Base-by-base conservation (phyloP, 345 rosid genomes). In the Lumnitzera littorea region DNA sequence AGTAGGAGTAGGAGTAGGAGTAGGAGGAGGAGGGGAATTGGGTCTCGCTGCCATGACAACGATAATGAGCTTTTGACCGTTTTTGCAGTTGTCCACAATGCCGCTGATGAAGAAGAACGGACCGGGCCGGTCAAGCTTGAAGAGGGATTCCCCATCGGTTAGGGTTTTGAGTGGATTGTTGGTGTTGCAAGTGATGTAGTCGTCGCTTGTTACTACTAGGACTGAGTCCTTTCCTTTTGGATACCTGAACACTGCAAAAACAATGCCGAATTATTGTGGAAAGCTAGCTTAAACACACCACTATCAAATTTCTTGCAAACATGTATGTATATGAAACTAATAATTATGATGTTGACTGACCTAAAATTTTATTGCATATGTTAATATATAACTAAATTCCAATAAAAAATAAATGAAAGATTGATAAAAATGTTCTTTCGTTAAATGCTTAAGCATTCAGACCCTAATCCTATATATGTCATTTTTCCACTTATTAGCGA, bases 71-170 rank as follows among this genome's bases (percentile, higher is more conserved):
- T 73, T 89, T 50, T 89, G 91, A 1, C 92, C 95, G 8, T 74
- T 81, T 48, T 76, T 74, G 77, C 98, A 91, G 66, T 74, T 75
- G 48, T 85, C 82, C n/a, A 57, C 69, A 29, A 67, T 68, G 12
- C 98, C 96, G 13, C 83, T 78, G 48, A 89, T 85, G 81, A 91
- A 91, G 75, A 73, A 91, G 71, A 85, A 87, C 13, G 92, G 89
- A 50, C 98, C 98, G 15, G 87, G 82, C 2, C 71, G 86, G 64
- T 83, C 79, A 52, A 91, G 70, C 12, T 50, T 69, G 77, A 87
- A 78, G 58, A 56, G 51, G 4, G 98, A 85, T 27, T 73, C 66
- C 1, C 96, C 96, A 4, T 84, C 91, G 3, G 83, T 69, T 2
- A 84, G 64, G 16, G 78, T 67, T 60, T 48, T 61, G 12, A 80